Conservation (phyloP, 2,329 filamentous ascomycete genomes). For the Colletotrichum musae region DNA sequence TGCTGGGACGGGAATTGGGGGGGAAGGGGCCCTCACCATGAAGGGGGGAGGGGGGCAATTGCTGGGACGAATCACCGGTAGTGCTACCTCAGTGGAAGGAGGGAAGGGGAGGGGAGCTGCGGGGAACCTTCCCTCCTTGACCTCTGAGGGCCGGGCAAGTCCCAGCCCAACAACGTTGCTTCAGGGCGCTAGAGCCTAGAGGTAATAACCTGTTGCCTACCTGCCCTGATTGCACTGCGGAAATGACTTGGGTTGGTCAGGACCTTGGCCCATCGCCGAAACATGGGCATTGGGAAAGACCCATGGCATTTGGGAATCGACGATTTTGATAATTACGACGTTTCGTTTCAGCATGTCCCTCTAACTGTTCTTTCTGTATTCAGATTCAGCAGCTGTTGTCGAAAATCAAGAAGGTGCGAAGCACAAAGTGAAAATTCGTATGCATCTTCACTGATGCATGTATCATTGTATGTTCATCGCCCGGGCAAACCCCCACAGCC, state of each 20-base stretch:
- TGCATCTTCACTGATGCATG: no score
- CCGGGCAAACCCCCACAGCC: background rate
- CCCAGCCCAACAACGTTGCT: slow-evolving; percentile 1
- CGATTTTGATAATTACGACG: no score
- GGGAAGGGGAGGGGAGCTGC: background rate
- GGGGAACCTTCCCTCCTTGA: background rate
- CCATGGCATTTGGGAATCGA: slow-evolving; percentile 11
- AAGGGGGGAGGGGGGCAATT: no score
- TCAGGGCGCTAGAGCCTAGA: background rate
- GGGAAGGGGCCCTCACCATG: background rate
- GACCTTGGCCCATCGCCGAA: background rate
- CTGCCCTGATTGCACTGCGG: background rate
- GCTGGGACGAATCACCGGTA: no score
- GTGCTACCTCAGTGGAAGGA: background rate
- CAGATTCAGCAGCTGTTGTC: background rate
- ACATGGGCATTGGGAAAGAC: slow-evolving; percentile 18
- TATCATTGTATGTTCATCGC: background rate
- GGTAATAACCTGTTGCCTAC: background rate
- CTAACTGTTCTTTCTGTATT: background rate
- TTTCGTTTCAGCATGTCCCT: no score
- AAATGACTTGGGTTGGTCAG: background rate
- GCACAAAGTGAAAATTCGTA: background rate
- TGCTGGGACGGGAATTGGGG: slow-evolving; percentile 7
- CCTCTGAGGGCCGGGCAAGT: no score
- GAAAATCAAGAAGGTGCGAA: background rate